Evolutionary conservation across 176 grass and related monocot genomes (phyloP), one percentile per base, ranked within the genome.

Genomic region (Musa schizocarpa): DNA sequence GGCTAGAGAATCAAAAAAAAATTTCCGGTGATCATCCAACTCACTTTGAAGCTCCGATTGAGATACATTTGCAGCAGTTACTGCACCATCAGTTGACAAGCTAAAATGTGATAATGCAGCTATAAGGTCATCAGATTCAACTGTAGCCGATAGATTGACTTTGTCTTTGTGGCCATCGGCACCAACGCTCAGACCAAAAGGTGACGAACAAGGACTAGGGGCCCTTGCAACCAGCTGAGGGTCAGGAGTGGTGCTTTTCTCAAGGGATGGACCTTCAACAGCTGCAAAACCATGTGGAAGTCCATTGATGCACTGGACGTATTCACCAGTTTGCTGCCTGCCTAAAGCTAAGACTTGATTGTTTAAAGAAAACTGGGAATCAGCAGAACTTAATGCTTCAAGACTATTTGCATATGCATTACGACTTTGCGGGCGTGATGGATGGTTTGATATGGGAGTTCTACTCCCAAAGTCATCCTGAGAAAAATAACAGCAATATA

Each of bases 71-170:
- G 74, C 74, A 77, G 66, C 69, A 21, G 81, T 81, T 43, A 78
- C 51, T 19, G 83, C 22, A 77, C 74, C 87, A 77, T 52, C 65
- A 71, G 72, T 88, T 58, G 93, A 88, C 68, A 96, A 82, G 52
- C 77, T 92, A 79, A 96, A 86, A 79, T 71, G 67, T 69, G 93
- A 96, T 69, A 96, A 81, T 78, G 89, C 87, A 87, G 83, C 79
- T 75, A 92, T 87, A 84, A 96, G 80, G 87, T 96, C 83, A 89
- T 86, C 93, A 65, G 89, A 53, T 68, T 89, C 92, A 16, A 76
- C 72, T 79, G 77, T 78, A 81, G 87, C 82, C 9, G 82, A 81
- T 52, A 84, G 73, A 12, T 70, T 79, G 23, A 73, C 53, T 67
- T 86, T 89, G 24, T 80, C 19, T 76, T 92, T 89, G 72, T 83